A percentile compares a stretch with the other conserved stretches of the same genome.
Evolutionary conservation across 1,284 basidiomycete species (phyloP).

Genomic region (Cryptococcus sp.): DNA sequence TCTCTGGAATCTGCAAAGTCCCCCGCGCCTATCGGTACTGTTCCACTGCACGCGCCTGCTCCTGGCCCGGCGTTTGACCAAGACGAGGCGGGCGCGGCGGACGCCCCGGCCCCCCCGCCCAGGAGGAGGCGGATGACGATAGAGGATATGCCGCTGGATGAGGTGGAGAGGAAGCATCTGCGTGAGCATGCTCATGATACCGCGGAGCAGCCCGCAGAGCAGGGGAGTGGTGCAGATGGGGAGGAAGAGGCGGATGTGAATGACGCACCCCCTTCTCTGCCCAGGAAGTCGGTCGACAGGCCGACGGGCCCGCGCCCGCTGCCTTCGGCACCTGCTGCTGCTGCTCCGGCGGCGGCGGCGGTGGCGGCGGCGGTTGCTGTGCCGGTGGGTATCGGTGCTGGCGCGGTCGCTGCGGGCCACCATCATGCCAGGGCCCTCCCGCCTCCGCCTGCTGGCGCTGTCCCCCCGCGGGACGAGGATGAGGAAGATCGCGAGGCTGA

Average conservation of each 20-base stretch:
- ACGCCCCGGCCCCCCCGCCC: slow-evolving; percentile 18
- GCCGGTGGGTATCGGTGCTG: background rate
- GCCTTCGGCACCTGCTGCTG: slow-evolving; percentile 18
- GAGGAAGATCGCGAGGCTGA: slow-evolving; percentile 28
- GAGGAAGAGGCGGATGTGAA: slow-evolving; percentile 19
- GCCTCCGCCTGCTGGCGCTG: slow-evolving; percentile 15
- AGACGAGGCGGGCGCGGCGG: slow-evolving; percentile 14
- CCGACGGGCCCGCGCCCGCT: slow-evolving; percentile 24
- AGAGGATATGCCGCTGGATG: slow-evolving; percentile 28
- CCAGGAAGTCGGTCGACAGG: slow-evolving; percentile 11
- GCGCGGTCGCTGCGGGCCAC: background rate
- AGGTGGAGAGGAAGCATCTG: slow-evolving; percentile 39
- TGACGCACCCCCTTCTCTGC: slow-evolving; percentile 21
- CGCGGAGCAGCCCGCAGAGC: slow-evolving; percentile 5
- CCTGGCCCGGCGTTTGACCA: slow-evolving; percentile 7
- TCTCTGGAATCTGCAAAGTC: background rate
- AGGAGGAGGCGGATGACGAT: slow-evolving; percentile 14
- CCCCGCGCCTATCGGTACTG: slow-evolving; percentile 20
- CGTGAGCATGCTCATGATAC: slow-evolving; percentile 19
- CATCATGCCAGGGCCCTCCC: slow-evolving; percentile 18
- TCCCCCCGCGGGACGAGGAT: slow-evolving; percentile 28
- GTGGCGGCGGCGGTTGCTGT: background rate
- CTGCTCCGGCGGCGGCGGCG: no score
- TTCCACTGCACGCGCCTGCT: slow-evolving; percentile 37
- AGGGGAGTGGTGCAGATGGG: slow-evolving; percentile 11